Base-by-base conservation (phyloP, 2,329 filamentous ascomycete genomes). In the Ceratocystis colombiana region DNA sequence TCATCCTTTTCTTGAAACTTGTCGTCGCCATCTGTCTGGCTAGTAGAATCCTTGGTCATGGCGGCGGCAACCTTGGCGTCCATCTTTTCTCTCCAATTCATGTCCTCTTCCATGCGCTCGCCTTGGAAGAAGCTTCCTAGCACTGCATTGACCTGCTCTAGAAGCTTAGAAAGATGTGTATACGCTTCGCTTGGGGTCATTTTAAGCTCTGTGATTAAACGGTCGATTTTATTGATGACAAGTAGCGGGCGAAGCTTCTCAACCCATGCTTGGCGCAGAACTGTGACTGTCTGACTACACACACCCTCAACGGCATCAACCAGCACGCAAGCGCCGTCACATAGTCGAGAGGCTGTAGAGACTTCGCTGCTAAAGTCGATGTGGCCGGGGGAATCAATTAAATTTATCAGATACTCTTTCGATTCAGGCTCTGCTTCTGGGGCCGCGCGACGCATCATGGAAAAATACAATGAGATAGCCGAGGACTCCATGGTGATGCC, bases 401-500 rank as follows among this genome's bases (percentile, higher is more conserved):
- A 78, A 75, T 99, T 99, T 77, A 99, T 90, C 69, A 99, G 81
- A 73, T 96, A 96, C 75, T 99, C 93, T 73, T 90, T 90, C 22
- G 88, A 82, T 71, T 87, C 82, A 0, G 90, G 87, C 15, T 80
- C 73, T 5, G 84, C 84, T 17, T 90, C 86, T 1, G 88, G 86
- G 1, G 83, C 79, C 46, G 84, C 79, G 70, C 90, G 84, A 70
- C 92, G 84, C 65, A 96, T 79, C 82, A 97, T 90, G 45, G 92
- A 95, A 75, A 99, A 99, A 77, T 89, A 95, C 44, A 99, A 80
- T 0, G 94, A 97, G 70, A 99, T 99, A 69, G 94, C 94, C 5
- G 93, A 97, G 0, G 94, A 97, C 76, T 99, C 94, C 94, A 99
- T 99, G n/a, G 94, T 99, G 73, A 99, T 99, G 66, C 94, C 94